Percentiles rank a stretch among this genome's conserved stretches.
Conservation (phyloP, 2,329 filamentous ascomycete species). For the Hymenoscyphus linearis region DNA sequence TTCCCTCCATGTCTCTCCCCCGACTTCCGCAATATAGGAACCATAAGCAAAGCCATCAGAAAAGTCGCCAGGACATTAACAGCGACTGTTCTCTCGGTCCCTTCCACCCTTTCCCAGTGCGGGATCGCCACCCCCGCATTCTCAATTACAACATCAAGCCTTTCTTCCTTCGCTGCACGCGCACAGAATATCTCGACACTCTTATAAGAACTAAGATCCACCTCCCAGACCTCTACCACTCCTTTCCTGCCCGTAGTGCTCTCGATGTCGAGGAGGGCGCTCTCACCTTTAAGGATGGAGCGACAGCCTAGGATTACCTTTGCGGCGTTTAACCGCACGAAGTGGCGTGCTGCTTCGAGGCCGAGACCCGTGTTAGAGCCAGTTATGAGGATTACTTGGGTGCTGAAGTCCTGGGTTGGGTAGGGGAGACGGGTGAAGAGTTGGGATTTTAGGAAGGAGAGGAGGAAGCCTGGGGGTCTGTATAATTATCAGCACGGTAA, state of each 20-base stretch:
- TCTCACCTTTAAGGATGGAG: slow-evolving; percentile 37
- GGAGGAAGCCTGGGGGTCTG: slow-evolving; percentile 23
- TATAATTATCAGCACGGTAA: neutral
- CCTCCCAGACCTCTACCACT: slow-evolving; percentile 10
- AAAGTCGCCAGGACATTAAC: slow-evolving; percentile 22
- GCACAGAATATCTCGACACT: slow-evolving; percentile 6
- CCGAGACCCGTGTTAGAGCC: slow-evolving; percentile 39
- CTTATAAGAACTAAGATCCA: slow-evolving; percentile 10
- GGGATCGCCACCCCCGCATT: slow-evolving; percentile 27
- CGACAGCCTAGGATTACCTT: slow-evolving; percentile 37
- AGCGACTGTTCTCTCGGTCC: slow-evolving; percentile 17
- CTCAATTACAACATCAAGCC: slow-evolving; percentile 40
- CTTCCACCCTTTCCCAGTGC: slow-evolving; percentile 15
- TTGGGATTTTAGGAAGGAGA: slow-evolving; percentile 23
- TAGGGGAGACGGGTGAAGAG: slow-evolving; percentile 6
- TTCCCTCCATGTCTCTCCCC: neutral
- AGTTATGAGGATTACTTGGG: slow-evolving; percentile 34
- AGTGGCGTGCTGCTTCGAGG: slow-evolving; percentile 34
- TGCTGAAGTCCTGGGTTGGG: slow-evolving; percentile 14
- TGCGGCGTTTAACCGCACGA: slow-evolving; percentile 29
- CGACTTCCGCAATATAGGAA: slow-evolving; percentile 10
- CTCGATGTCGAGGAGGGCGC: slow-evolving; percentile 34
- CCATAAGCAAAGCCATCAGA: slow-evolving; percentile 17
- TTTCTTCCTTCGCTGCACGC: slow-evolving; percentile 13
- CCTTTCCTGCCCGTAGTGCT: neutral